phyloP scores from a whole-genome alignment of 305 asterid species.

The Nicotiana rustica region DNA sequence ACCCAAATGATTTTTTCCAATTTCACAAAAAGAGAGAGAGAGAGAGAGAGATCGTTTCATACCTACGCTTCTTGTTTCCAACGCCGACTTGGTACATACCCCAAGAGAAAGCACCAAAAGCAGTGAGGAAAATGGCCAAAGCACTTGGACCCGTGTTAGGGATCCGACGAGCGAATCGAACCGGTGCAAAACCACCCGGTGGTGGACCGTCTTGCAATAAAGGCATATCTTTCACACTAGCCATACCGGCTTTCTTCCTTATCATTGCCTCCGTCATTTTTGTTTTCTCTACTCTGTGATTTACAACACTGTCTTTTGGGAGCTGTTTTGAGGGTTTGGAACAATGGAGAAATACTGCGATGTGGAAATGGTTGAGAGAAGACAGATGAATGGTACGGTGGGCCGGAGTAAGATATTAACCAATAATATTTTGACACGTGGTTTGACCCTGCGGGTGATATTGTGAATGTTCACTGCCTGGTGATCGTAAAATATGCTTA shows the following conservation, averaged over 20 bases:
- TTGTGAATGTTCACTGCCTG: background rate
- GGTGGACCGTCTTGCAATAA: conserved; percentile 95
- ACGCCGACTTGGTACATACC: conserved; percentile 97
- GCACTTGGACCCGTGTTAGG: conserved; percentile 91
- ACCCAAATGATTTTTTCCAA: too few species aligned
- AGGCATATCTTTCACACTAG: conserved; percentile 95
- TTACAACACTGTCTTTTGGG: background rate
- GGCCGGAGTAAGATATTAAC: background rate
- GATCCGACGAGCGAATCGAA: conserved; percentile 87
- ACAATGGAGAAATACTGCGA: conserved; percentile 25
- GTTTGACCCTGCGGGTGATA: background rate
- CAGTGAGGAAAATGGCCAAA: conserved; percentile 77
- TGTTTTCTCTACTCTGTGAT: background rate
- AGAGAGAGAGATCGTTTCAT: background rate
- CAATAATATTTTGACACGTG: background rate
- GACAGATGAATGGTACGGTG: background rate
- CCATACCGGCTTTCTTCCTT: conserved; percentile 93
- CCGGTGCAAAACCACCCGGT: conserved; percentile 96
- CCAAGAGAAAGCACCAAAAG: conserved; percentile 86
- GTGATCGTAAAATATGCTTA: background rate
- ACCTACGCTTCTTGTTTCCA: conserved; percentile 99
- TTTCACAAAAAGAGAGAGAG: too few species aligned
- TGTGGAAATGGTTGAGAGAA: background rate
- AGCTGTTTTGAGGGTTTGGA: conserved; percentile 4
- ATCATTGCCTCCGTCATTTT: conserved; percentile 89